A percentile compares a stretch with the other conserved stretches of the same genome.
These are phyloP conservation scores for Sporisorium exsertum DNA, from an alignment of 1,284 basidiomycete species.

Conservation along the genomic window DNA sequence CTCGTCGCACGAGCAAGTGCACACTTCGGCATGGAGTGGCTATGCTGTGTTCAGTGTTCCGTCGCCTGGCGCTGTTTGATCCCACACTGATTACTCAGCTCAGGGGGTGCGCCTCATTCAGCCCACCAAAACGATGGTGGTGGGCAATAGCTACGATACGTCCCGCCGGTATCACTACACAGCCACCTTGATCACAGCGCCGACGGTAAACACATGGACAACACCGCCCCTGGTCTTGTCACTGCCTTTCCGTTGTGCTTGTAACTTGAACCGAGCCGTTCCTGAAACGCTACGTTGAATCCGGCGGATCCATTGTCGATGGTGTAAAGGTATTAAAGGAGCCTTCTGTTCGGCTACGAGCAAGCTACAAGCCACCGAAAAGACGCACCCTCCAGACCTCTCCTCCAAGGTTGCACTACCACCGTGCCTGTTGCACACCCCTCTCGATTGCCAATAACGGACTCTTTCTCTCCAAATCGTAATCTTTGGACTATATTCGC, in stretches of 20 bases:
- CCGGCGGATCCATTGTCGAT: background rate
- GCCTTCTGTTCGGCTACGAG: background rate
- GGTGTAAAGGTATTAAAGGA: background rate
- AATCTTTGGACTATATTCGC: no score
- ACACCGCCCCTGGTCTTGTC: background rate
- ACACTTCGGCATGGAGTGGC: background rate
- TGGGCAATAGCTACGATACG: background rate
- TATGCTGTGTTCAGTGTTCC: no score
- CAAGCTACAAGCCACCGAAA: background rate
- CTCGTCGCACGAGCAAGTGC: background rate
- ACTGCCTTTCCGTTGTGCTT: background rate
- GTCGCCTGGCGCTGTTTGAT: no score
- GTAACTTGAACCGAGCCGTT: background rate
- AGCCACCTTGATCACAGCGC: background rate
- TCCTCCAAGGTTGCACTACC: background rate
- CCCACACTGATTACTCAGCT: no score
- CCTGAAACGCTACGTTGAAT: no score
- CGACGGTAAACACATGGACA: background rate
- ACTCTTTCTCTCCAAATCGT: background rate
- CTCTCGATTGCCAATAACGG: no score
- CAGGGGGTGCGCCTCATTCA: background rate
- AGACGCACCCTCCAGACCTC: background rate
- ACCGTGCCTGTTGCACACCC: constrained; percentile 1
- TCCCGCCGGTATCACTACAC: background rate
- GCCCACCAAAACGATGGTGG: background rate